Evolutionary conservation across 768 basidiomycete genomes (phyloP), one percentile per base, ranked within the genome.

Genomic region (Termitomyces eurrhizus): DNA sequence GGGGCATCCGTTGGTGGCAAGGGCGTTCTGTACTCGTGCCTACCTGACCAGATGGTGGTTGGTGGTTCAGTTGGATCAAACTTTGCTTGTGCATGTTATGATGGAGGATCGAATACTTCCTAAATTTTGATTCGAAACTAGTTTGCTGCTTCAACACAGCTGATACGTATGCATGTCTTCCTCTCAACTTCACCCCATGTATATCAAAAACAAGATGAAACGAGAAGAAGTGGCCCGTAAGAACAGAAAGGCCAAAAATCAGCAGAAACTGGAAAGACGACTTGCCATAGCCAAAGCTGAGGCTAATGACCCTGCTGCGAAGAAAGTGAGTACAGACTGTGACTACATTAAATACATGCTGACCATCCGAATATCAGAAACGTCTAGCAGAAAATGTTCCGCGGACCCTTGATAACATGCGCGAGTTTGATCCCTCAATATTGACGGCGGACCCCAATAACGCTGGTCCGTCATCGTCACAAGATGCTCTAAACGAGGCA

Each of bases 341-440:
- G 12, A 45, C 12, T 18, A 44, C 6, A 1, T 48, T 2, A 8
- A 3, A 21, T 24, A 24, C 32, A 18, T 26, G 46, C 12, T 58
- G 12, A 64, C 33, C 33, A 29, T 36, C 65, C 14, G 32, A 13
- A 12, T 26, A 35, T 12, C 60, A 95, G 93, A 88, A 88, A 86
- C 86, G 95, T 59, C 75, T 92, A 26, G 81, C 84, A 7, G 85
- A 90, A 67, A 97, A 97, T 77, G 80, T 95, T 11, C 95, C 95
- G 0, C 83, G 83, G 49, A 99, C 97, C 0, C 83, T 98, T 26
- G 97, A 99, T 70, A 98, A 98, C 70, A 90, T 87, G 61, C 86
- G 95, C 62, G 89, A 95, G 72, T 90, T 86, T 69, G 90, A 90
- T 69, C 88, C 87, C 7, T 86, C 86, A 41, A 79, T 85, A 69